These are phyloP conservation scores for Pelargonium myrrhifolium DNA, from an alignment of 441 rosid genomes.

Conservation along the genomic window DNA sequence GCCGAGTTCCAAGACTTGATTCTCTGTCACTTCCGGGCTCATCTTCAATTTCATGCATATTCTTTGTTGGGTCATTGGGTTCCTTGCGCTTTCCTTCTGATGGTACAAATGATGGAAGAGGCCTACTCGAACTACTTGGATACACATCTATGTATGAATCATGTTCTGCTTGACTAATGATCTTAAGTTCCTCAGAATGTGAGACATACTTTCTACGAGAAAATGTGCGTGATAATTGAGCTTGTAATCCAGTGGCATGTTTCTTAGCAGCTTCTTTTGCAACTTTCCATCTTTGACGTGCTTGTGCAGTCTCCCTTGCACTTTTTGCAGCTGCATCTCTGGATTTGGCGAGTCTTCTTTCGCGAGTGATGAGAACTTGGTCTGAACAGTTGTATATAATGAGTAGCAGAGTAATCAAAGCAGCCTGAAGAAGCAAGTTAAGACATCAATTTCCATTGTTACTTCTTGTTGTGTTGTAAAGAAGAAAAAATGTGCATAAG, in stretches of 20 bases:
- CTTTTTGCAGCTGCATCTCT: conserved; percentile 86
- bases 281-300: conserved; percentile 80
- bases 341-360: conserved; percentile 67
- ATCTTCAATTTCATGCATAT: conserved; percentile 64
- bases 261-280: conserved; percentile 82
- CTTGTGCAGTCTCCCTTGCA: conserved; percentile 68
- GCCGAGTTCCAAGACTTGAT: conserved; percentile 6
- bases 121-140: conserved; percentile 25
- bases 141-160: conserved; percentile 31
- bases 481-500: conserved; percentile 3
- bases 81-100: conserved; percentile 52
- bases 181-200: conserved; percentile 34
- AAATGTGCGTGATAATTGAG: conserved; percentile 69
- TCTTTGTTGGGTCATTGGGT: conserved; percentile 51
- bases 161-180: conserved; percentile 42
- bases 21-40: conserved; percentile 38
- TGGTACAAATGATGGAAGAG: conserved; percentile 30
- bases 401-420: conserved; percentile 55
- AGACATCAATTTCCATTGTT: conserved; percentile 17
- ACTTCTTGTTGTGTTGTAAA: not conserved
- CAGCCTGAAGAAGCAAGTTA: conserved; percentile 52
- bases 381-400: conserved; percentile 91
- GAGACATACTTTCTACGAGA: conserved; percentile 50
- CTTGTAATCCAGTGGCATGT: conserved; percentile 56
- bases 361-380: conserved; percentile 85